Conservation (phyloP, 83 land plant species). For the Diphasiastrum complanatum region DNA sequence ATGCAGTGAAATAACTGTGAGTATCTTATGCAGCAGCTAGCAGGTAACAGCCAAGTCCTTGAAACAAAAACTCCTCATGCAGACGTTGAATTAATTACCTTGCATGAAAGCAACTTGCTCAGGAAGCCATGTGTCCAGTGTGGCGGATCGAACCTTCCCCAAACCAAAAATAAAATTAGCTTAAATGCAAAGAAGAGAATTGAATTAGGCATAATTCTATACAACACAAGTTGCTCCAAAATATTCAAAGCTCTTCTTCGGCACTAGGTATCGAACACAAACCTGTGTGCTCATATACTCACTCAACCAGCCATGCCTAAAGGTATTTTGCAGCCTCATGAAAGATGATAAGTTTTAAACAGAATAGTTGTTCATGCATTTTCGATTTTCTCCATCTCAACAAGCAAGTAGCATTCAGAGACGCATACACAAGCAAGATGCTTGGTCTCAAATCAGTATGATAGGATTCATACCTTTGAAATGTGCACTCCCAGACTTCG, state of each 20-base stretch:
- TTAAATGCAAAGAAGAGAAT: no score
- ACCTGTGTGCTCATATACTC: slow-evolving; percentile 1
- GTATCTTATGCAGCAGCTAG: no score
- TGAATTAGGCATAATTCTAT: no score
- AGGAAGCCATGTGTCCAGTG: slow-evolving; percentile 94
- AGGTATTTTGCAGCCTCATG: slow-evolving; percentile 3
- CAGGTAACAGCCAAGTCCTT: no score
- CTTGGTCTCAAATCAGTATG: not conserved
- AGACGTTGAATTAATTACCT: slow-evolving; percentile 51
- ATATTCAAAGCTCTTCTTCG: slow-evolving; percentile 2
- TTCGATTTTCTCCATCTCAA: no score
- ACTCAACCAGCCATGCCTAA: slow-evolving; percentile 11
- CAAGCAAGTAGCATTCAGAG: not conserved
- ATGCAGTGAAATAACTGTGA: no score
- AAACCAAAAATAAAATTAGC: not conserved
- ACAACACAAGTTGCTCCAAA: no score
- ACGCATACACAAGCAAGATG: not conserved
- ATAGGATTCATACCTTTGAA: slow-evolving; percentile 44
- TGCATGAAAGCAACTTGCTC: slow-evolving; percentile 89
- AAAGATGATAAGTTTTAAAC: not conserved
- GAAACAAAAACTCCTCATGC: no score
- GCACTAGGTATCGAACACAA: slow-evolving; percentile 3
- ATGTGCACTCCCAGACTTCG: slow-evolving; percentile 82
- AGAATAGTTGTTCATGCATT: no score
- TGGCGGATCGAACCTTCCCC: slow-evolving; percentile 72